phyloP scores from a whole-genome alignment of 2,329 filamentous ascomycete species.

The Dothiorella sarmentorum region DNA sequence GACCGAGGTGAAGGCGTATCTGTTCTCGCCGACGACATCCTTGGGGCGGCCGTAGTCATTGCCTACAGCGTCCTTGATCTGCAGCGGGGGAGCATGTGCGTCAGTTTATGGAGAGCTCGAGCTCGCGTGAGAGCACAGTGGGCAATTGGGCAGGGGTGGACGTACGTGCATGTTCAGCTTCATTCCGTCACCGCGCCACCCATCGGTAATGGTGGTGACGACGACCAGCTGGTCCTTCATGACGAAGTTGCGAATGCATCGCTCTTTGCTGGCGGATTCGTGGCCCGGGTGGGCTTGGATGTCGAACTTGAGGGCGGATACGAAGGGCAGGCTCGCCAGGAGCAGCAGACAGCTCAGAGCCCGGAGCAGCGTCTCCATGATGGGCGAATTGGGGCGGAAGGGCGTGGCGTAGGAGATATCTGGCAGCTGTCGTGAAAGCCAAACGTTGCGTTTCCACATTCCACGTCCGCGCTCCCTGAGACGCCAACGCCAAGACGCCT shows the following conservation, averaged over 20 bases:
- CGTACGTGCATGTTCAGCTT: conserved; percentile 87
- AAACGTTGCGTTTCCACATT: neutral
- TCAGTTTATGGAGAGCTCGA: neutral
- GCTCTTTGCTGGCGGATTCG: conserved; percentile 64
- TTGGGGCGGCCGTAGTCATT: conserved; percentile 93
- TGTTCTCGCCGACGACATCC: conserved; percentile 86
- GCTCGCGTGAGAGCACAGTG: neutral
- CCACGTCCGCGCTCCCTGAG: neutral
- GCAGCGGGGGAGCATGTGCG: conserved; percentile 18
- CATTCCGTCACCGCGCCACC: conserved; percentile 88
- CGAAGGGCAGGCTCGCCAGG: conserved; percentile 39
- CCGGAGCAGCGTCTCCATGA: conserved; percentile 37
- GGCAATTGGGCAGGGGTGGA: conserved; percentile 23
- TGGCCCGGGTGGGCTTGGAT: conserved; percentile 65
- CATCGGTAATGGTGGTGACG: conserved; percentile 83
- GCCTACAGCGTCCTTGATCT: conserved; percentile 93
- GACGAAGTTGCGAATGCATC: conserved; percentile 97
- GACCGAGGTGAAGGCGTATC: conserved; percentile 91
- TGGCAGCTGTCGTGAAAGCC: neutral
- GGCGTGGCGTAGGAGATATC: neutral
- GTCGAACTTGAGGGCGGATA: conserved; percentile 85
- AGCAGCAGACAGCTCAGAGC: conserved; percentile 37
- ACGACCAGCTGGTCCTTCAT: conserved; percentile 88
- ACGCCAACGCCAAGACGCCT: too few relatives aligned
- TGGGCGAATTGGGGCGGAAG: conserved; percentile 1